Evolutionary conservation across 2,329 filamentous ascomycete species (phyloP).

Genomic region (Neobulgaria alba): DNA sequence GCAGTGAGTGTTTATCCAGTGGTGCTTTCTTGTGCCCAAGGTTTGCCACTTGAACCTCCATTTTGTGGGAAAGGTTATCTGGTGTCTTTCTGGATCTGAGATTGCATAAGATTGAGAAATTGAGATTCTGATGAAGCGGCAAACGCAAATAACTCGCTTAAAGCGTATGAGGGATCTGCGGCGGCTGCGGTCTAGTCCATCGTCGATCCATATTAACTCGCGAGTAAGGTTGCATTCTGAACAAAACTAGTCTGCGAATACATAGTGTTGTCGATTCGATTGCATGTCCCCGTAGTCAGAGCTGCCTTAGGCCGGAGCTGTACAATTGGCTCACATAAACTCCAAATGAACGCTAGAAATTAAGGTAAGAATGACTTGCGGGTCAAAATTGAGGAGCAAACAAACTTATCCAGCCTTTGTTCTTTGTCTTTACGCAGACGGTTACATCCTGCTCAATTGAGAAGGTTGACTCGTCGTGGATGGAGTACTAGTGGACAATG

Average conservation of each 20-base stretch:
- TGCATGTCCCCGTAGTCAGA: no score
- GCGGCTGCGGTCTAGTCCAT: no score
- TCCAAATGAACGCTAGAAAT: no score
- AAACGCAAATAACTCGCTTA: slow-evolving; percentile 7
- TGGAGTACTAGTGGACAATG: slow-evolving; percentile 6
- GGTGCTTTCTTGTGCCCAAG: slow-evolving; percentile 1
- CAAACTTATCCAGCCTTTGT: slow-evolving; percentile 9
- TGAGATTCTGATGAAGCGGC: slow-evolving; percentile 11
- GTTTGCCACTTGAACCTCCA: slow-evolving; percentile 1
- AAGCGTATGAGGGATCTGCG: slow-evolving; percentile 5
- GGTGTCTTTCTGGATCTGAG: not conserved
- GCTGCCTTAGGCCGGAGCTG: no score
- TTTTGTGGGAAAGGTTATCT: not conserved
- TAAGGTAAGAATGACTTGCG: no score
- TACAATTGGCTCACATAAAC: no score
- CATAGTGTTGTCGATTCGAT: no score
- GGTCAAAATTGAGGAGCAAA: no score
- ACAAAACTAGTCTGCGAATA: no score
- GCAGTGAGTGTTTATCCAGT: slow-evolving; percentile 1
- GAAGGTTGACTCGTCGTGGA: slow-evolving; percentile 7
- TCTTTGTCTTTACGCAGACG: slow-evolving; percentile 5
- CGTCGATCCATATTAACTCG: no score
- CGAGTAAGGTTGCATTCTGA: no score
- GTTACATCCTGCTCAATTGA: slow-evolving; percentile 11
- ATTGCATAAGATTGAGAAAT: slow-evolving; percentile 4